Conservation (phyloP, 192 early-diverging fungal species). For the Rhizoclosmatium sp. region DNA sequence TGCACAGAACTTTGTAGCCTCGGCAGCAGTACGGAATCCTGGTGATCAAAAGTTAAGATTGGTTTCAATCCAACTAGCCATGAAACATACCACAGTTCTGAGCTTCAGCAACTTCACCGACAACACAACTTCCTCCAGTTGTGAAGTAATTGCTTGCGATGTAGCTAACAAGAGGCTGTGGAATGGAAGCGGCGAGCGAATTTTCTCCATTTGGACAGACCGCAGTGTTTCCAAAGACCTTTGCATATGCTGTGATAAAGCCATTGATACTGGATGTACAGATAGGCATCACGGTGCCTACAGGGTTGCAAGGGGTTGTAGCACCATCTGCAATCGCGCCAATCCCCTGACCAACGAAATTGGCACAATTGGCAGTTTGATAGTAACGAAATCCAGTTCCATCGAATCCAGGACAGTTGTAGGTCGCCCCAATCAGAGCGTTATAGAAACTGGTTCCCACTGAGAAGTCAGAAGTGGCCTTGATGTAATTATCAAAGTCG, state of each 20-base stretch:
- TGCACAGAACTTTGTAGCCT: conserved; percentile 21
- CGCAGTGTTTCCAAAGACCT: not conserved
- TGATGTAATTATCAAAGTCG: conserved; percentile 4
- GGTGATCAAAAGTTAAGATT: not conserved
- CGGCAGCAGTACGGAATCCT: conserved; percentile 17
- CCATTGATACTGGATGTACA: not conserved
- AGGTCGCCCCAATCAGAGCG: not conserved
- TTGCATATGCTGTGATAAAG: not conserved
- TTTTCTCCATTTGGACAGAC: conserved; percentile 26
- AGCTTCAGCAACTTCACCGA: conserved; percentile 17
- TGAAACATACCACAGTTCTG: conserved; percentile 16
- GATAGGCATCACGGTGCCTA: conserved; percentile 11
- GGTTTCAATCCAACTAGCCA: not conserved
- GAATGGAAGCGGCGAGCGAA: not conserved
- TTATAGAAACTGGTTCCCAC: not conserved
- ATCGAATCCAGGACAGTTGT: conserved; percentile 11
- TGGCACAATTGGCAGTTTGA: not conserved
- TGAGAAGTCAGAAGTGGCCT: not conserved
- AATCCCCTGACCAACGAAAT: conserved; percentile 2
- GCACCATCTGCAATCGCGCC: not conserved
- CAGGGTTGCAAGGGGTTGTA: conserved; percentile 19
- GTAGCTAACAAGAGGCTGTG: not conserved
- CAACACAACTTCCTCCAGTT: not conserved
- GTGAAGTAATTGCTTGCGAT: not conserved
- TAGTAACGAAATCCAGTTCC: conserved; percentile 27